Evolutionary conservation across 2,329 filamentous ascomycete species (phyloP).

Genomic region (Alternaria solani): DNA sequence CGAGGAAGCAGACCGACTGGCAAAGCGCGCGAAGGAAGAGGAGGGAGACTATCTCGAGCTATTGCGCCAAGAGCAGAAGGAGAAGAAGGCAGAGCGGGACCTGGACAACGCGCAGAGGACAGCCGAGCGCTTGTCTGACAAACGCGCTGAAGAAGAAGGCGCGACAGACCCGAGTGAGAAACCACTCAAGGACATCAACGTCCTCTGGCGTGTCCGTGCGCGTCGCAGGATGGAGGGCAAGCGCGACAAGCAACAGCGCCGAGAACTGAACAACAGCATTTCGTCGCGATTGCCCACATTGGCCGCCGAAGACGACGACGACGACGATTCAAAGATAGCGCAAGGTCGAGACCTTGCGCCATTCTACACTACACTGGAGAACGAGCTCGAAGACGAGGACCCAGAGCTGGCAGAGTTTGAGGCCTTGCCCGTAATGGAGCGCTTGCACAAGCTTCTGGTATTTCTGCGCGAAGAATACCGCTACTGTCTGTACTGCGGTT

Average conservation of each 20-base stretch:
- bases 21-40: slow-evolving; percentile 58
- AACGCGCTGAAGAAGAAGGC: slow-evolving; percentile 34
- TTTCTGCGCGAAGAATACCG: slow-evolving; percentile 74
- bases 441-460: slow-evolving; percentile 70
- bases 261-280: slow-evolving; percentile 41
- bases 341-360: slow-evolving; percentile 65
- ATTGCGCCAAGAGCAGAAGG: slow-evolving; percentile 45
- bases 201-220: slow-evolving; percentile 81
- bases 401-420: slow-evolving; percentile 82
- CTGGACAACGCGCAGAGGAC: slow-evolving; percentile 82
- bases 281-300: slow-evolving; percentile 66
- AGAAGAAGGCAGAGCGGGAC: slow-evolving; percentile 66
- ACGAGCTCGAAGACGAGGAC: slow-evolving; percentile 80
- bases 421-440: slow-evolving; percentile 70
- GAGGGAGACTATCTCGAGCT: slow-evolving; percentile 48
- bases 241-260: slow-evolving; percentile 59
- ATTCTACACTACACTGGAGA: slow-evolving; percentile 63
- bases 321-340: slow-evolving; percentile 75
- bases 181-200: slow-evolving; percentile 72
- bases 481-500: slow-evolving; percentile 99
- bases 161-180: slow-evolving; percentile 48
- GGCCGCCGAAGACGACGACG: slow-evolving; percentile 71
- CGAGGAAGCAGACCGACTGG: slow-evolving; percentile 41
- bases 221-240: slow-evolving; percentile 74
- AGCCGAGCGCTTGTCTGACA: slow-evolving; percentile 74